A percentile compares a stretch with the other conserved stretches of the same genome.
These are phyloP conservation scores for Euphorbia celastroides DNA, from an alignment of 441 rosid species.

Conservation along the genomic window DNA sequence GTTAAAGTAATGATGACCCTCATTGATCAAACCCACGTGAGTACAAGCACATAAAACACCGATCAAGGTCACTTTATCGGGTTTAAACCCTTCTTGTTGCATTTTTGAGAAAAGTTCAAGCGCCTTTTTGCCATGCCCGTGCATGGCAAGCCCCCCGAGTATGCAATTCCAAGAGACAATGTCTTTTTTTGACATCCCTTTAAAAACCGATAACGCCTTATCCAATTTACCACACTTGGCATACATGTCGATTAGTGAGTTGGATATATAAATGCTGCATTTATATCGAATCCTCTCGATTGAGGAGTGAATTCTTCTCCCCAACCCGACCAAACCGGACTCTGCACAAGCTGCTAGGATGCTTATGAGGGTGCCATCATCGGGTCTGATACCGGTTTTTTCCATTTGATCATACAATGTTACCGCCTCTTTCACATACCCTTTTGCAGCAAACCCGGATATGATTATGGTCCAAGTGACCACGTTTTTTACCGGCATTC, in stretches of 20 bases:
- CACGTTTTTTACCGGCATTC: conserved; percentile 61
- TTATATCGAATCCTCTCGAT: conserved; percentile 34
- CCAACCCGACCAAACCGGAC: conserved; percentile 69
- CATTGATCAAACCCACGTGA: conserved; percentile 61
- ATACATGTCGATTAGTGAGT: conserved; percentile 78
- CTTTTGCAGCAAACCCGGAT: conserved; percentile 74
- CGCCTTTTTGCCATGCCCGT: conserved; percentile 63
- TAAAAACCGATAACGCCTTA: conserved; percentile 53
- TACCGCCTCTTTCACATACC: conserved; percentile 52
- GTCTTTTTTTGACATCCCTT: conserved; percentile 49
- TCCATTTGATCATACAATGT: conserved; percentile 50
- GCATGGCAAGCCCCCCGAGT: conserved; percentile 71
- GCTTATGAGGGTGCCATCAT: conserved; percentile 55
- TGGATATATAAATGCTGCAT: conserved; percentile 41
- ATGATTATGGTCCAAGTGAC: conserved; percentile 87
- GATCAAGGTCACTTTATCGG: conserved; percentile 59
- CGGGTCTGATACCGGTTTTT: conserved; percentile 40
- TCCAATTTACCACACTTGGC: conserved; percentile 68
- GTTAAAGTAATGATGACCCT: conserved; percentile 54
- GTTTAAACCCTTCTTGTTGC: conserved; percentile 56
- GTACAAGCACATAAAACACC: conserved; percentile 76
- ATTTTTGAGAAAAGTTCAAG: conserved; percentile 55
- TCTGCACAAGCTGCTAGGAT: conserved; percentile 75
- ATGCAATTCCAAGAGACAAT: conserved; percentile 77
- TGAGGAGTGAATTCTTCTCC: conserved; percentile 47